Evolutionary conservation across 768 basidiomycete species (phyloP), one percentile per base, ranked within the genome.

Genomic region (Suillus americanus): DNA sequence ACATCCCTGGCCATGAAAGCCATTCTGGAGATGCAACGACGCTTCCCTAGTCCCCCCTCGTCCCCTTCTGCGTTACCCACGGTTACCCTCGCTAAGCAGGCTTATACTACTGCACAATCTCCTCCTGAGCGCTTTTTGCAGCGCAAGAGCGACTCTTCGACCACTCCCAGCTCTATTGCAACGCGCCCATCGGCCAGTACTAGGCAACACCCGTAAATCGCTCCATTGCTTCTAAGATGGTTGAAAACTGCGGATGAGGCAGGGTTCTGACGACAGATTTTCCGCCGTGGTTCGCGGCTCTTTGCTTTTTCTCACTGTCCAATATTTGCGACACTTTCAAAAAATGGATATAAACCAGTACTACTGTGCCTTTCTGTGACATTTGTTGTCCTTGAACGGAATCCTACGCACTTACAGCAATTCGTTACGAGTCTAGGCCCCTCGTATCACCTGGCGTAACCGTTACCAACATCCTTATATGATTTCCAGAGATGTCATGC

Each of bases 1-100:
- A 86, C 85, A 28, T 85, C 85, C 1, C 68, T 86, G 30, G 85
- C 85, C 14, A 71, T 86, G 64, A 82, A 81, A 43, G 86, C 86
- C 9, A 77, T 86, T 46, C 72, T 78, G 56, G 40, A 40, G 57
- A 33, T 48, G n/a, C 61, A 38, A 43, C 13, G 38, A 43, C 38
- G 18, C 25, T 38, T 59, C 40, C 40, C 25, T 28, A 41, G 25
- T 41, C 18, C 40, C 57, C 38, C 61, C 41, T 18, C 61, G 18
- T 30, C 57, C 18, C 43, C 37, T 28, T 46, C 63, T 13, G 5
- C 9, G 3, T 10, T 7, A n/a, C 18, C 25, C 10, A 8, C 63
- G n/a, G 5, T 41, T 45, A 28, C 28, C 18, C 23, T 62, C 13
- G 40, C 41, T 3, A 62, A 57, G 9, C 37, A 25, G 56, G 37